Evolutionary conservation across 2,329 filamentous ascomycete genomes (phyloP), one percentile per base, ranked within the genome.

Genomic region (Calonectria ilicicola): DNA sequence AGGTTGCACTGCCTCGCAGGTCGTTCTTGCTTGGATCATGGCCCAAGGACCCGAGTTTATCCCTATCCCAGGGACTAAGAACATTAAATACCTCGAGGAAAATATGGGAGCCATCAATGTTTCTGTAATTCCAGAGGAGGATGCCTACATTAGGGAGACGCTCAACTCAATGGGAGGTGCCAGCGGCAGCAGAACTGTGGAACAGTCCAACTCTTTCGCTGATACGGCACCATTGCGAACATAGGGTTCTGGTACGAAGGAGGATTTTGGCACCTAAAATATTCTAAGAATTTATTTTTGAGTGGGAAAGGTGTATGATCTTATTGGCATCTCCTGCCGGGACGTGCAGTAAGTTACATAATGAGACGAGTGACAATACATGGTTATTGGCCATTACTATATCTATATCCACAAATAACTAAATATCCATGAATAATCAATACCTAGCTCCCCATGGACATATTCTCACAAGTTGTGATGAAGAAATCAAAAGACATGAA

Each of bases 11-110:
- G 74, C 89, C 0, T 85, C 84, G 2, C 88, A 93, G 78, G 78
- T 93, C 29, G 87, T 89, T 1, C 83, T 93, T 35, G 91, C 91
- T 0, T 93, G 91, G 91, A 75, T 92, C 69, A 77, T 92, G 76
- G 86, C 86, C 1, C 90, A 92, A 75, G 89, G 89, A 0, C 84
- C 87, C 5, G 88, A 91, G 74, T 84, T 92, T 65, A 86, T 90
- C 76, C 90, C 91, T 0, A 92, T 87, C 65, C 86, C 84, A 0
- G 86, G 85, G 2, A 87, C 86, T 15, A 74, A 84, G 78, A 83
- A 77, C 49, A 77, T 85, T 21, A 80, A 81, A 69, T 85, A 84
- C 53, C 74, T 88, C 40, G 83, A 86, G 69, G 82, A 87, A 69
- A 88, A 88, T 62, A 72, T 82, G 27, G 82, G 72, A 0, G 80